Evolutionary conservation across 2,329 filamentous ascomycete species (phyloP), one percentile per base, ranked within the genome.

Genomic region (Talaromyces sp.): DNA sequence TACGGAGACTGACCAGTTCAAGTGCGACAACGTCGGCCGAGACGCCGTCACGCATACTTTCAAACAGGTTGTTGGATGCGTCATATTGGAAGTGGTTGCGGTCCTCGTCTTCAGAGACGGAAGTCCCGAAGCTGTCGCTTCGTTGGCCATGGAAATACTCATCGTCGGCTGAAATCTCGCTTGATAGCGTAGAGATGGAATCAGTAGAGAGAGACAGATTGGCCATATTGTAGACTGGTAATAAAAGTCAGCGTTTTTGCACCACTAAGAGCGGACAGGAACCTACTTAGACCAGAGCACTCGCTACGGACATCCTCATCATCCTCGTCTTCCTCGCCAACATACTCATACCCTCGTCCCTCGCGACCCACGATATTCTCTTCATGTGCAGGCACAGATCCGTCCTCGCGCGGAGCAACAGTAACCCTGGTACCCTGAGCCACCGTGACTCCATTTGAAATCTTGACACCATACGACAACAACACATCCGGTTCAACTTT

Each of bases 1-100:
- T 89, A 10, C 93, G 88, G n/a, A 97, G 80, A 48, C 91, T 89
- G 78, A 92, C 96, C 62, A 99, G 89, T 71, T 99, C 94, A 35
- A 97, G 83, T 70, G 93, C 91, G 67, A 96, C 92, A 63, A 96
- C 94, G 69, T 95, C 89, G 10, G 85, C 84, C 13, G 84, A 83
- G 52, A 84, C 78, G 21, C 86, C 88, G 60, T 85, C 83, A 53
- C 88, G 87, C 41, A 97, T 80, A 22, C 91, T 89, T 67, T 97
- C 92, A 61, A 92, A 82, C n/a, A 97, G 83, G 61, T 90, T 93
- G 63, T 86, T 81, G 2, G 93, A 89, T 25, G 93, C 93, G 68
- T 97, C 93, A 61, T 87, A 81, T 70, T 96, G 89, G 81, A 97
- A 97, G 59, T 85, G 80, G 59, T 82, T 80, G 21, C 81, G 73